Conservation (phyloP, 2,329 filamentous ascomycete genomes). For the Aspergillus sp. region DNA sequence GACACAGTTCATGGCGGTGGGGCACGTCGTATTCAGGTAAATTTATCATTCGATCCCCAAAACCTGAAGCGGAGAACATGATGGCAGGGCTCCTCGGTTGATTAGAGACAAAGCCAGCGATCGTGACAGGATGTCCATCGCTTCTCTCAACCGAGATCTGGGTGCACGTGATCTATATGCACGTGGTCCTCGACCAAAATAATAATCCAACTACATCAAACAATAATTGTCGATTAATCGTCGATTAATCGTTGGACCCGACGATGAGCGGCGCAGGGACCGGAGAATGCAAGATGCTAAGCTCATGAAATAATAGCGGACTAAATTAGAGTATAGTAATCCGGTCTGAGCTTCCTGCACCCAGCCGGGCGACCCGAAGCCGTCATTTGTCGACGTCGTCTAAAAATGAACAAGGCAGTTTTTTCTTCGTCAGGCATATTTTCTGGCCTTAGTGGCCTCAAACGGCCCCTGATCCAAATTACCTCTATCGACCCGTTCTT, state of each 20-base stretch:
- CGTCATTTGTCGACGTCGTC: neutral
- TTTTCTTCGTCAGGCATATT: conserved; percentile 13
- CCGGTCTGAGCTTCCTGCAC: neutral
- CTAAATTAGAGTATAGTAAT: neutral
- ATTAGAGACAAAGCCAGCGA: neutral
- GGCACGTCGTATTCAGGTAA: neutral
- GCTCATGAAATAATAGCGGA: neutral
- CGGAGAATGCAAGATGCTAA: neutral
- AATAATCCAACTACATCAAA: neutral
- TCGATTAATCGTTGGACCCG: no score
- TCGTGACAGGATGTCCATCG: neutral
- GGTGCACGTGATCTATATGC: neutral
- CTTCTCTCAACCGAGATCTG: neutral
- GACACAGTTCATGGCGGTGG: neutral
- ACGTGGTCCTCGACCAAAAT: neutral
- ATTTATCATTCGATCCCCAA: neutral
- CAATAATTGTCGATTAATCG: neutral
- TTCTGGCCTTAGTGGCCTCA: conserved; percentile 7
- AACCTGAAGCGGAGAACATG: neutral
- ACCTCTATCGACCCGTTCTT: neutral
- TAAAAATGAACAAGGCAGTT: conserved; percentile 15
- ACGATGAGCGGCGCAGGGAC: neutral
- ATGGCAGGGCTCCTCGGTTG: neutral
- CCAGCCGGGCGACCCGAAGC: conserved; percentile 5
- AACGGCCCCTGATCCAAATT: conserved; percentile 2